Base-by-base conservation (phyloP, 164 flowering plant species). In the Macadamia tetraphylla region DNA sequence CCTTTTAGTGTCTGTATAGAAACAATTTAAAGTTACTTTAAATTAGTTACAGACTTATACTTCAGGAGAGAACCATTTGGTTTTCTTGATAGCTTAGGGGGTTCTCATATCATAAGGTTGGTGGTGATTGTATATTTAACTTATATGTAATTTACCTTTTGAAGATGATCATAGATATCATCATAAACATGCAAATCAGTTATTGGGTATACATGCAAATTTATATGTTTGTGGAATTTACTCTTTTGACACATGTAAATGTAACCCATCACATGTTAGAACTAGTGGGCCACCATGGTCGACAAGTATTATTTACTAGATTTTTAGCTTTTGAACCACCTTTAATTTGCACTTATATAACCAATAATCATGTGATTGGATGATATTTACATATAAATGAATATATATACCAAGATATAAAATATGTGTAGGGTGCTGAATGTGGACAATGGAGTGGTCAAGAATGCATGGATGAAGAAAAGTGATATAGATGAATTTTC, bases 41-140 rank as follows among this genome's bases (percentile, higher is more conserved):
- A 62, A 64, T 23, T 23, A 23, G 23, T 23, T 62, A 70, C 23
- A 74, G 77, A 49, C 66, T 32, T 66, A 70, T 66, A 70, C 77
- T 30, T 65, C 63, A 29, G 55, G 66, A 43, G 53, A 63, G 51
- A 23, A 23, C 6, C n/a, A 44, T 68, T 68, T 64, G 69, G n/a
- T 23, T 29, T 58, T 58, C 10, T 62, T 61, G 67, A 62, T 60
- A 58, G 71, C 18, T 70, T 56, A 62, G 67, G 58, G 60, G 59
- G 40, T 35, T 35, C 55, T 74, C 58, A 63, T 31, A 44, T 63
- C 51, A 70, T 65, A 48, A 66, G 64, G 55, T 62, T 62, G 65
- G 67, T 23, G 23, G 23, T 23, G 71, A 62, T 35, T 74, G 77
- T 74, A 74, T 74, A 66, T 70, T 70, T 18, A 18, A 18, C 59